Evolutionary conservation across 1,284 basidiomycete genomes (phyloP).

Genomic region (Ustilago cynodontis): DNA sequence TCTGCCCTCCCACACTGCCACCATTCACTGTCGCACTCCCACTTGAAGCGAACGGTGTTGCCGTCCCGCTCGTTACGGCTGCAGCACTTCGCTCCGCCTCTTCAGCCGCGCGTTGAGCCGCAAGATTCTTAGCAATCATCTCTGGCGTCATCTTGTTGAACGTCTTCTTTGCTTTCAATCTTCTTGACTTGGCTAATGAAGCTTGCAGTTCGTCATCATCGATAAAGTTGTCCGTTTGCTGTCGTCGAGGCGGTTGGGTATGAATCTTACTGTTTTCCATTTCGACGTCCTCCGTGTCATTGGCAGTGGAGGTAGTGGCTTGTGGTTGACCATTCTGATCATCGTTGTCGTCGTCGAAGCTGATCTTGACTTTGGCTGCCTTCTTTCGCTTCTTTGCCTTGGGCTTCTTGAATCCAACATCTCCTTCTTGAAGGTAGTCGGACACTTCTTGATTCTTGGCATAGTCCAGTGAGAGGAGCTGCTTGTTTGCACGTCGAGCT

Average conservation of each 20-base stretch:
- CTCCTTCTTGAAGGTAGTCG: constrained; percentile 91
- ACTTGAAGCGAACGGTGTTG: constrained; percentile 1
- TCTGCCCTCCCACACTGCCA: constrained; percentile 7
- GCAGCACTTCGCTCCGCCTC: constrained; percentile 73
- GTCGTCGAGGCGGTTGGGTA: constrained; percentile 7
- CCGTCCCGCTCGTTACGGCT: constrained; percentile 12
- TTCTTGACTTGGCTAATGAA: constrained; percentile 85
- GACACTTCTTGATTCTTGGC: constrained; percentile 81
- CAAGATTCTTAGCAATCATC: constrained; percentile 81
- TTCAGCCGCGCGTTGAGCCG: constrained; percentile 76
- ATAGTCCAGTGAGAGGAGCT: constrained; percentile 88
- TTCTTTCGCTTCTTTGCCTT: constrained; percentile 86
- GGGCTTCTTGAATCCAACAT: constrained; percentile 91
- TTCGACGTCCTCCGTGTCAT: constrained; percentile 70
- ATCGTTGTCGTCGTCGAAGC: constrained; percentile 78
- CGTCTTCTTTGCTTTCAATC: constrained; percentile 82
- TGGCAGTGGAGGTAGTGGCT: constrained; percentile 29
- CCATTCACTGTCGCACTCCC: not conserved
- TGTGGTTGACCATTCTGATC: constrained; percentile 56
- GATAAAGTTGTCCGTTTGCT: constrained; percentile 78
- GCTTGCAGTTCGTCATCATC: constrained; percentile 99
- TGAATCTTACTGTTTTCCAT: constrained; percentile 74
- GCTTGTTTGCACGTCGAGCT: constrained; percentile 70
- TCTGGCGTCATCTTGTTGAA: constrained; percentile 83
- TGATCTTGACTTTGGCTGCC: constrained; percentile 81